Conservation (phyloP, 2,329 filamentous ascomycete species). For the Pyrenophora tritici-repentis region DNA sequence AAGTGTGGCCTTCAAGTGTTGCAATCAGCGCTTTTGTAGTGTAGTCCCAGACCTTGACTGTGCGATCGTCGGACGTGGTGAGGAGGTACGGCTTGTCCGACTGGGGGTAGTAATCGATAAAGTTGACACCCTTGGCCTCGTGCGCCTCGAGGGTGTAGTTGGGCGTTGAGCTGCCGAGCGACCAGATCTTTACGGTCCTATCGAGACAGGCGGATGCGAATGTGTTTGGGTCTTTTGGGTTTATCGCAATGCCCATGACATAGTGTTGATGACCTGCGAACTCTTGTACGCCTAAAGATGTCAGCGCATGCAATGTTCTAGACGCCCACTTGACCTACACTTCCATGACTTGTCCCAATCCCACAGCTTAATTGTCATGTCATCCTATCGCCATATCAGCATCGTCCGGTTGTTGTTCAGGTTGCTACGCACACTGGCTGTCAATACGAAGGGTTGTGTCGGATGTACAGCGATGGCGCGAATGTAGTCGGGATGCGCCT, state of each 20-base stretch:
- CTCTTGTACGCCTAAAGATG: slow-evolving; percentile 68
- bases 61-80: slow-evolving; percentile 94
- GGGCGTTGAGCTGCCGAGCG: slow-evolving; percentile 85
- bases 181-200: slow-evolving; percentile 98
- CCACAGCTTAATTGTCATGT: slow-evolving; percentile 81
- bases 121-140: slow-evolving; percentile 96
- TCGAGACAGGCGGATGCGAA: slow-evolving; percentile 95
- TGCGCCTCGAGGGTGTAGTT: slow-evolving; percentile 98
- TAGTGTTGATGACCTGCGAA: slow-evolving; percentile 97
- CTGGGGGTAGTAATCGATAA: slow-evolving; percentile 84
- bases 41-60: slow-evolving; percentile 99
- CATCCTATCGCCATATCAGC: slow-evolving; percentile 40
- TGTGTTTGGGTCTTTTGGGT: slow-evolving; percentile 82
- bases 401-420: background rate
- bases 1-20: slow-evolving; percentile 94
- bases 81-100: slow-evolving; percentile 82
- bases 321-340: slow-evolving; percentile 55
- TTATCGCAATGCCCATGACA: slow-evolving; percentile 95
- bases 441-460: slow-evolving; percentile 92
- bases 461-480: slow-evolving; percentile 95
- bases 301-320: slow-evolving; percentile 22
- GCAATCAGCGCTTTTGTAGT: slow-evolving; percentile 97
- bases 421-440: slow-evolving; percentile 66
- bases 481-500: slow-evolving; percentile 98
- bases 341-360: slow-evolving; percentile 99